Evolutionary conservation across 2,329 filamentous ascomycete species (phyloP).

Genomic region (Botrytis galanthina): DNA sequence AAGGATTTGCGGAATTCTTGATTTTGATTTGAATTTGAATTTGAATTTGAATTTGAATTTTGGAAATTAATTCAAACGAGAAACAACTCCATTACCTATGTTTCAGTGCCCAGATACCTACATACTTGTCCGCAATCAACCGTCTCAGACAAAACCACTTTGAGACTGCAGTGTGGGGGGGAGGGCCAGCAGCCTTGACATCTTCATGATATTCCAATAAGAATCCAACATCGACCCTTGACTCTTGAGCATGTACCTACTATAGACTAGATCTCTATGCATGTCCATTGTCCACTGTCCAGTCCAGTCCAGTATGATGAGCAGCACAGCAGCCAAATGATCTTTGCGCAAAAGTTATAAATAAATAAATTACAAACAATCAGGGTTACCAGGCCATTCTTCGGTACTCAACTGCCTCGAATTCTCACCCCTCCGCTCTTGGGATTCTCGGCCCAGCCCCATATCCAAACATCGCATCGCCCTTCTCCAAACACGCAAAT

Average conservation of each 20-base stretch:
- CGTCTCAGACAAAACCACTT: constrained; percentile 2
- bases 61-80: no score
- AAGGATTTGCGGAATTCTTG: neutral
- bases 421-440: neutral
- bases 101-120: neutral
- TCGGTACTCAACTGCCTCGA: constrained; percentile 10
- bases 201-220: neutral
- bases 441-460: neutral
- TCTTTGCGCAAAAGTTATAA: neutral
- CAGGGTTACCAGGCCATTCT: neutral
- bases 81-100: neutral
- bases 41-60: neutral
- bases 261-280: neutral
- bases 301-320: neutral
- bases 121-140: neutral
- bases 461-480: neutral
- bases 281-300: no score
- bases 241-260: neutral
- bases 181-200: constrained; percentile 6
- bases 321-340: neutral
- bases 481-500: neutral
- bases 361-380: neutral
- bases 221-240: neutral
- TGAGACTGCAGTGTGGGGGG: neutral
- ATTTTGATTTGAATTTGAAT: neutral